Conservation (phyloP, 139 green algal species). For the Chlorella sp. region DNA sequence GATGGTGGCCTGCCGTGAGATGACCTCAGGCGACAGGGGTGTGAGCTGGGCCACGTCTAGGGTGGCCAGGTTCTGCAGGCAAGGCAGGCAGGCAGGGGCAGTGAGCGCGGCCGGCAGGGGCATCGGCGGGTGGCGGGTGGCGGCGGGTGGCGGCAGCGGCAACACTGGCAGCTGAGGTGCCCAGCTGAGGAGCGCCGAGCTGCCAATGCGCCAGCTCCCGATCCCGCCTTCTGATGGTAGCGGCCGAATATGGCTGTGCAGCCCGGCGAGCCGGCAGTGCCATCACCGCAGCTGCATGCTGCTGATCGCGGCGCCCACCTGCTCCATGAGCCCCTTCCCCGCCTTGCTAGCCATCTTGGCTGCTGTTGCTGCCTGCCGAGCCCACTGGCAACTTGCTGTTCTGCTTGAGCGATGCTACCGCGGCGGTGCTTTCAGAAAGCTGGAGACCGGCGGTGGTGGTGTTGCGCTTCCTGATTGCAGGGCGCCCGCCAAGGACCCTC, state of each 20-base stretch:
- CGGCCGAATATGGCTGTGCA: background rate
- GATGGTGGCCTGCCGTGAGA: conserved; percentile 98
- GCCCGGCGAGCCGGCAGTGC: background rate
- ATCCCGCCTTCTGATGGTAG: background rate
- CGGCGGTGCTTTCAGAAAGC: no score
- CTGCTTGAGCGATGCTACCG: background rate
- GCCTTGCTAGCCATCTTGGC: conserved; percentile 20
- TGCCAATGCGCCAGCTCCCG: background rate
- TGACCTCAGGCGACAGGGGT: conserved; percentile 97
- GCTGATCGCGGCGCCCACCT: conserved; percentile 33
- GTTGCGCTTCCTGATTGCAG: no score
- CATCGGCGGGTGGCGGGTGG: background rate
- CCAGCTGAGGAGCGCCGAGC: background rate
- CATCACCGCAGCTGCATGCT: background rate
- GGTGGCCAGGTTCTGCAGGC: conserved; percentile 86
- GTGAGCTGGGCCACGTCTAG: conserved; percentile 90
- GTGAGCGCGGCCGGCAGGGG: background rate
- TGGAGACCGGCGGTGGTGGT: no score
- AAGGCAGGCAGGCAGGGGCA: background rate
- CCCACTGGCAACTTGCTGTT: background rate
- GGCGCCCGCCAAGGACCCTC: no score
- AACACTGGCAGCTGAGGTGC: background rate
- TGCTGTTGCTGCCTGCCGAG: background rate
- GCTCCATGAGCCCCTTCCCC: conserved; percentile 56
- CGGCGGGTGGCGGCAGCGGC: background rate